phyloP scores from a whole-genome alignment of 2,329 filamentous ascomycete genomes.

The Tricladium varicosporioides region DNA sequence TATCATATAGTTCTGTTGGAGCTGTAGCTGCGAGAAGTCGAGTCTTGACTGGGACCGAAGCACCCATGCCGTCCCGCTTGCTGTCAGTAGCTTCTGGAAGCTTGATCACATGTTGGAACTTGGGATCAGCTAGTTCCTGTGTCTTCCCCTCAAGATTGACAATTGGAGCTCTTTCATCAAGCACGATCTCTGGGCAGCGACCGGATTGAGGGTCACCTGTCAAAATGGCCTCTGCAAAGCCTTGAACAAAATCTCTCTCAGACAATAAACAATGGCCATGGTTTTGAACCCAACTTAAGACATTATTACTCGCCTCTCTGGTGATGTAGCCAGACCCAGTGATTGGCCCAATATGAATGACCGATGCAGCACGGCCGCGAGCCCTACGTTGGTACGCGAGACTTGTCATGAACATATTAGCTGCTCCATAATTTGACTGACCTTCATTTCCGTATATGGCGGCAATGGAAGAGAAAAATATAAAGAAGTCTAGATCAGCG shows the following conservation, averaged over 20 bases:
- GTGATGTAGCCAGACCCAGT: background rate
- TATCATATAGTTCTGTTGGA: background rate
- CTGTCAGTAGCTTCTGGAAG: background rate
- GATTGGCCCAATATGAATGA: conserved; percentile 2
- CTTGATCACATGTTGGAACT: background rate
- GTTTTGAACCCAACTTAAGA: background rate
- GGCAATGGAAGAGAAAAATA: conserved; percentile 6
- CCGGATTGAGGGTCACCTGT: conserved; percentile 24
- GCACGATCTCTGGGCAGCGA: background rate
- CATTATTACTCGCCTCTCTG: background rate
- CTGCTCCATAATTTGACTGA: conserved; percentile 29
- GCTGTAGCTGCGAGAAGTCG: background rate
- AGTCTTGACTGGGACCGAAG: conserved; percentile 19
- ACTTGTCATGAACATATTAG: conserved; percentile 28
- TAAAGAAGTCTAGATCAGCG: conserved; percentile 27
- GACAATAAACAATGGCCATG: conserved; percentile 2
- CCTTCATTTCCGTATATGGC: conserved; percentile 24
- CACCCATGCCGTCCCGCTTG: background rate
- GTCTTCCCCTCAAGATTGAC: background rate
- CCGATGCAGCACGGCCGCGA: background rate
- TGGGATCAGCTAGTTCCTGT: background rate
- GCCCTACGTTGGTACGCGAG: conserved; percentile 6
- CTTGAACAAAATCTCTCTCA: conserved; percentile 40
- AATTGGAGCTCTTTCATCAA: background rate
- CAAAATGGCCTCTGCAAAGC: conserved; percentile 42